Base-by-base conservation (phyloP, 2,329 filamentous ascomycete species). In the Ceratocystis ficicola region DNA sequence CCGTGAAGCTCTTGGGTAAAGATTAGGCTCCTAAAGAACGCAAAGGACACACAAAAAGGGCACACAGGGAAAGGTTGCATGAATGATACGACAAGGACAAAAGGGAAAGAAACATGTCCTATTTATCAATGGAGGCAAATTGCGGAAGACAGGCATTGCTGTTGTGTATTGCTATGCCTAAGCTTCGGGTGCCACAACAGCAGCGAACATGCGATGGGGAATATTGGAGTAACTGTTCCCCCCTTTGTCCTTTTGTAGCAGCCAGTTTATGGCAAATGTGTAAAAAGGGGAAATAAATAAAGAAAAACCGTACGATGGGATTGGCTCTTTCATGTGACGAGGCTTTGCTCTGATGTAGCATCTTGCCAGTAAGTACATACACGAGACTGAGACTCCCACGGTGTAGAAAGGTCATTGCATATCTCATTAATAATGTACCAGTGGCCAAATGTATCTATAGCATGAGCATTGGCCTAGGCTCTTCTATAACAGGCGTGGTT, bases 381-480 rank as follows among this genome's bases (percentile, higher is more conserved):
- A 17, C 36, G 36, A 12, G 17, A 50, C n/a, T 20, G n/a, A 20
- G n/a, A 20, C 46, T 12, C 46, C 46, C 20, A 22, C 20, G 22
- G 46, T 50, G 17, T 50, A 50, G n/a, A 25, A 50, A 50, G 46
- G 46, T 50, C 46, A 20, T 50, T 50, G 17, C 46, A 50, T 50
- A 20, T 50, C 46, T 50, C 46, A 22, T 50, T 50, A 50, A 50
- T 50, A 41, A 50, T 50, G 46, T 50, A 50, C 46, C n/a, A 20
- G n/a, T 50, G 46, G 46, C 46, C 46, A 50, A 6, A 20, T 50
- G 12, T 50, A 8, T 22, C 46, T 10, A 50, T 10, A 6, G 17
- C 10, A 41, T 41, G 17, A 22, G 5, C n/a, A 10, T 20, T 22
- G 17, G 46, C 46, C 46, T 50, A 6, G 46, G 6, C 46, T 50